Evolutionary conservation across 352 stramenopile genomes (phyloP).

Genomic region (Pythium folliculosum): DNA sequence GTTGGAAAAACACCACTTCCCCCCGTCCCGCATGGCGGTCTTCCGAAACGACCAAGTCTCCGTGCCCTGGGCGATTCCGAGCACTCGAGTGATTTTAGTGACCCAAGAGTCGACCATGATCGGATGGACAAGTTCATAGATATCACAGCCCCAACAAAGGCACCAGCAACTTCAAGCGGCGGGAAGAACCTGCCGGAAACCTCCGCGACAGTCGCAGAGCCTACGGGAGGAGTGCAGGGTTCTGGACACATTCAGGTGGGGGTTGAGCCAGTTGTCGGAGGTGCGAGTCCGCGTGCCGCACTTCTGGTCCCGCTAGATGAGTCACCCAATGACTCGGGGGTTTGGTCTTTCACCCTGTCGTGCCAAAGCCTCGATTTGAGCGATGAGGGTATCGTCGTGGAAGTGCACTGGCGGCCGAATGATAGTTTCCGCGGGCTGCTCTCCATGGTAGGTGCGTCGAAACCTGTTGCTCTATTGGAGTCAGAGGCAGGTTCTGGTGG

Average conservation of each 20-base stretch:
- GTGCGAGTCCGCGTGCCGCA: constrained; percentile 45
- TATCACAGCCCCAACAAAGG: constrained; percentile 26
- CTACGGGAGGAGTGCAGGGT: not conserved
- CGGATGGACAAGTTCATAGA: constrained; percentile 21
- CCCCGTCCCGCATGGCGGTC: constrained; percentile 45
- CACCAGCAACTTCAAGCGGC: not conserved
- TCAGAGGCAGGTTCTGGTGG: not conserved
- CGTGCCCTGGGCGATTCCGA: constrained; percentile 15
- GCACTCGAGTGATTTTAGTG: not conserved
- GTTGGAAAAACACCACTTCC: constrained; percentile 60
- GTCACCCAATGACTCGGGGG: constrained; percentile 54
- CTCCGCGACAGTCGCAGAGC: not conserved
- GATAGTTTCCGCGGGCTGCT: constrained; percentile 57
- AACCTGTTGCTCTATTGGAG: not conserved
- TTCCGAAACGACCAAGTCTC: constrained; percentile 33
- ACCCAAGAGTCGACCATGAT: not conserved
- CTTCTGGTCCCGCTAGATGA: constrained; percentile 80
- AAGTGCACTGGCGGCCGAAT: constrained; percentile 60
- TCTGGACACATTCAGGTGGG: constrained; percentile 21
- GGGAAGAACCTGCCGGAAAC: not conserved
- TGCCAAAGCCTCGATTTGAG: not conserved
- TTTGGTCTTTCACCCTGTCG: constrained; percentile 38
- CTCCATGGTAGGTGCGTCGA: constrained; percentile 29
- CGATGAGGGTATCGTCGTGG: constrained; percentile 33
- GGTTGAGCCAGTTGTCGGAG: constrained; percentile 43